Evolutionary conservation across 352 stramenopile genomes (phyloP), one percentile per base, ranked within the genome.

Genomic region (Phytopythium sindhum): DNA sequence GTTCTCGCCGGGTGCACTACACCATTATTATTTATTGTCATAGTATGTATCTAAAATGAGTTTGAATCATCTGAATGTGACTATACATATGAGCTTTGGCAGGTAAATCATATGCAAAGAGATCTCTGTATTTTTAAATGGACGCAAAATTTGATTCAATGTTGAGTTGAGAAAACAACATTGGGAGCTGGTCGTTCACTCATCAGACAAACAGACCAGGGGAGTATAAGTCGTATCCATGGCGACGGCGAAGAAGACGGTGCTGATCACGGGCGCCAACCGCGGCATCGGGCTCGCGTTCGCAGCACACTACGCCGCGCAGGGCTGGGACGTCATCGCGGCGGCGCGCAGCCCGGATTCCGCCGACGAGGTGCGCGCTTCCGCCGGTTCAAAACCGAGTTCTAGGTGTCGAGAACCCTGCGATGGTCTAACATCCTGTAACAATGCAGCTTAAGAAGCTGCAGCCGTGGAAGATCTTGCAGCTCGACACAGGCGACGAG

Each of bases 401-500:
- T 23, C 29, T 23, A 8, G 8, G 24, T 69, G 51, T 47, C 31
- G 19, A 55, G 31, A 26, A 24, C 50, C n/a, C n/a, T n/a, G n/a
- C n/a, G n/a, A n/a, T n/a, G n/a, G n/a, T n/a, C n/a, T n/a, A n/a
- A n/a, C n/a, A n/a, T 55, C 33, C 41, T 37, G 26, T 28, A 21
- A 14, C 48, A 6, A 57, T 52, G 53, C 57, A 74, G 45, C 31
- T 75, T 2, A 68, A 58, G 45, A 24, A 45, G n/a, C 61, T 89
- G 12, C 33, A 31, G 19, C 69, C 74, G 12, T 82, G 67, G 68
- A 83, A 82, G 56, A 24, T 93, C 14, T 39, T 89, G 44, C 45
- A 63, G 11, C 56, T 90, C 48, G 83, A 93, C 55, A 74, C 69
- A 1, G 58, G 66, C 26, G 67, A 77, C n/a, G 75, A 86, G 48